Evolutionary conservation across 192 early-diverging fungal genomes (phyloP), one percentile per base, ranked within the genome.

Genomic region (Entomortierella lignicola): DNA sequence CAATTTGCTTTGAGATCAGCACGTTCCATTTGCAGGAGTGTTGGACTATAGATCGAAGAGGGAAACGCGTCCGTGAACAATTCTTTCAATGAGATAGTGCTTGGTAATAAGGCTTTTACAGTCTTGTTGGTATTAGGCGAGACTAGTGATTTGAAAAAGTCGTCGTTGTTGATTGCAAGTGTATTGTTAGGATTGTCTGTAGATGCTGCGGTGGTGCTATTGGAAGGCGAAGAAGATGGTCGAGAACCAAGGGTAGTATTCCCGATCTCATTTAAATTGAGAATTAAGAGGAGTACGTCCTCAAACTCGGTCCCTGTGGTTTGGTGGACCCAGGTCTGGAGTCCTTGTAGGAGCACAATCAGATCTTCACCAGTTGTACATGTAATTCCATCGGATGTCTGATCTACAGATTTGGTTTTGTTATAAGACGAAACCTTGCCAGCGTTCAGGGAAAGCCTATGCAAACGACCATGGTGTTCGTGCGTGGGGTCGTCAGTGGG

Each of bases 81-180:
- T 8, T 79, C 50, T 15, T 65, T 64, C 39, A 79, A 67, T 0
- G 75, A 79, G 7, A 66, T 26, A 39, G 62, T 42, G 43, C 61
- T 65, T 25, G 62, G 67, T 10, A 65, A 10, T n/a, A 60, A 31
- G 3, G 67, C 75, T 13, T 66, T 70, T 56, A 79, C 48, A 12
- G 60, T 65, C 39, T 37, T 23, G 32, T 79, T 79, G 47, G 75
- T 79, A 20, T 79, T 79, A 29, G 68, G 75, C 31, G 75, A 79
- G 31, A 20, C 26, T 6, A 79, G 43, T 2, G 41, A 13, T 17
- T 32, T 8, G n/a, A 68, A 63, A 29, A 68, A 77, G 13, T 65
- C 54, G n/a, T 62, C 65, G 48, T 77, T 57, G 44, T 54, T 77
- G 20, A 77, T 29, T n/a, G 41, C 10, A 10, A 31, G 6, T 8